Base-by-base conservation (phyloP, 2,329 filamentous ascomycete genomes). In the Fusarium neocosmosporiellum region DNA sequence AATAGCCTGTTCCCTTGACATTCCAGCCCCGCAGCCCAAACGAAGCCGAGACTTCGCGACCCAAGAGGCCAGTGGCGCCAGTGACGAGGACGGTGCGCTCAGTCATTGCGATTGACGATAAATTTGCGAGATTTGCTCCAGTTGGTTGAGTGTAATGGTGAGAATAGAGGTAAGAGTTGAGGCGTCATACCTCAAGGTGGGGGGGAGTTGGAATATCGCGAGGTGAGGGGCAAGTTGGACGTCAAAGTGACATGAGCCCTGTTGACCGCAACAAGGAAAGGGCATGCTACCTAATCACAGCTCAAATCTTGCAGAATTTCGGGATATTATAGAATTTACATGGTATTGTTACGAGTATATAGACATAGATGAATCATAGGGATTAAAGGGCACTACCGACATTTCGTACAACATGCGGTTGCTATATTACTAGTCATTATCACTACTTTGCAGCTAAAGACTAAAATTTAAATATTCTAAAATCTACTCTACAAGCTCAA, bases 11-110 rank as follows among this genome's bases (percentile, higher is more conserved):
- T 55, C 93, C 93, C 72, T 91, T 90, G 65, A 91, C 90, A n/a
- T 85, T 84, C 89, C 94, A 97, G 39, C 74, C 74, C 22, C 74
- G 74, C 65, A 87, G 82, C 62, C 91, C 85, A 80, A 98, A 97
- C 14, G 89, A 89, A 69, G 88, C 89, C 63, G 92, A 86, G 13
- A 97, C 92, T 81, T 96, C 91, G 48, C 94, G 90, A 57, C 95
- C 95, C 2, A 98, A 88, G 13, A 97, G 87, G 63, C 95, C 95
- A 22, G 93, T 96, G 39, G 94, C 94, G 65, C 95, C 95, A 8
- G 95, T 98, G 63, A 98, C 85, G 29, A 98, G 86, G 11, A 89
- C 94, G 29, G 87, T 91, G 16, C 76, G 75, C 34, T 73, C 67
- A 57, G 68, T 5, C 71, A 73, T 73, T 53, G n/a, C 11, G 33